Base-by-base conservation (phyloP, 179 eudicot species). In the Beta corolliflora region DNA sequence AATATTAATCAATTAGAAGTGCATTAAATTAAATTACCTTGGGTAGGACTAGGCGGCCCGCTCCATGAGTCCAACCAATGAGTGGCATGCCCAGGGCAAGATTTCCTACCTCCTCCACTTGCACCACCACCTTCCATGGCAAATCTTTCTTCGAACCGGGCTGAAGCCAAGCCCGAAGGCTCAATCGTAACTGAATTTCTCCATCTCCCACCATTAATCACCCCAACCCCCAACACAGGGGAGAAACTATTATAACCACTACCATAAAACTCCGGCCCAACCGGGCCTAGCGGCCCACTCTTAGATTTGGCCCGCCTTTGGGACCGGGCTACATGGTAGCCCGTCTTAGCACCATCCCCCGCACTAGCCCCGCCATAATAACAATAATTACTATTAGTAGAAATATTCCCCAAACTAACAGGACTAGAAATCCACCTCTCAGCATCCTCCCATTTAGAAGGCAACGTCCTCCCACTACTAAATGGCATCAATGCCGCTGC, bases 361-460 rank as follows among this genome's bases (percentile, higher is more conserved):
- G 72, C 53, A 59, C 80, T 81, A 25, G 80, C 23, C 21, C 79
- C 84, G 61, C 64, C 71, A 31, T 76, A 80, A 52, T 18, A 64
- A 64, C 41, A 36, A 36, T 53, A 44, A 70, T 55, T 73, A 75
- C 71, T 23, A 80, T 81, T 71, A 69, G 77, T 60, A 14, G 80
- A 86, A 66, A 59, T 71, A 73, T 58, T 69, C 0, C 82, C 73
- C 18, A 48, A 66, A 2, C 87, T 83, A 75, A 85, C 76, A 7
- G 92, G 92, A 76, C 92, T 88, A 23, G 86, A 88, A 75, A 90
- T 90, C 92, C 92, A 90, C 83, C 92, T 83, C 85, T 90, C 92
- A 1, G 92, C 92, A 74, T 90, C 89, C 54, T 90, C 92, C 92
- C 92, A 90, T 73, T 90, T 90, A 3, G 92, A 90, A 14, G 92